Conservation (phyloP, 2,329 filamentous ascomycete species). For the Botrytis elliptica region DNA sequence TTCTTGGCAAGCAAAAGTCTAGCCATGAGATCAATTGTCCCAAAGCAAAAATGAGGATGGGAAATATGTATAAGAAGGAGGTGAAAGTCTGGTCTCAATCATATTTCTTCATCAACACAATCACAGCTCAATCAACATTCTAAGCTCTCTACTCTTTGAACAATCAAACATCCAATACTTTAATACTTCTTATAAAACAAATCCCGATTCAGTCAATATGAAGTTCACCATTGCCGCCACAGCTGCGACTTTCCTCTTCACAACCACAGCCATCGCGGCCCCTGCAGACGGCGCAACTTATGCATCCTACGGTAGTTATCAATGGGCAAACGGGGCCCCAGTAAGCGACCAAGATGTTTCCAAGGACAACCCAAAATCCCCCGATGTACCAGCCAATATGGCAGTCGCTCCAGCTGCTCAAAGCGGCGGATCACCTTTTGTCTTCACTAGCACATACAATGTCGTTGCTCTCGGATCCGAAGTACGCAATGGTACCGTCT, state of each 20-base stretch:
- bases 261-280: not conserved
- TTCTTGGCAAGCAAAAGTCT: not conserved
- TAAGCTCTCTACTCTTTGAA: not conserved
- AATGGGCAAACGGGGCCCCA: not conserved
- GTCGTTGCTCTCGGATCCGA: constrained; percentile 48
- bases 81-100: not conserved
- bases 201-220: constrained; percentile 7
- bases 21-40: not conserved
- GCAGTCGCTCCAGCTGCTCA: not conserved
- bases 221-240: constrained; percentile 12
- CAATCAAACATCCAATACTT: not conserved
- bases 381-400: constrained; percentile 20
- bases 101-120: constrained; percentile 4
- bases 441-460: constrained; percentile 48
- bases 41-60: not conserved
- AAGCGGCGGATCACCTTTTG: constrained; percentile 24
- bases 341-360: constrained; percentile 10
- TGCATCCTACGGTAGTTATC: constrained; percentile 9
- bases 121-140: not conserved
- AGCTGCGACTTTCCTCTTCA: not conserved
- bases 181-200: not conserved
- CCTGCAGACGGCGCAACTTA: not conserved
- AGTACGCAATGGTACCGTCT: constrained; percentile 45
- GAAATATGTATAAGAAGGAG: not conserved
- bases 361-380: constrained; percentile 16